Evolutionary conservation across 768 basidiomycete species (phyloP).

Genomic region (Kwoniella sp.): DNA sequence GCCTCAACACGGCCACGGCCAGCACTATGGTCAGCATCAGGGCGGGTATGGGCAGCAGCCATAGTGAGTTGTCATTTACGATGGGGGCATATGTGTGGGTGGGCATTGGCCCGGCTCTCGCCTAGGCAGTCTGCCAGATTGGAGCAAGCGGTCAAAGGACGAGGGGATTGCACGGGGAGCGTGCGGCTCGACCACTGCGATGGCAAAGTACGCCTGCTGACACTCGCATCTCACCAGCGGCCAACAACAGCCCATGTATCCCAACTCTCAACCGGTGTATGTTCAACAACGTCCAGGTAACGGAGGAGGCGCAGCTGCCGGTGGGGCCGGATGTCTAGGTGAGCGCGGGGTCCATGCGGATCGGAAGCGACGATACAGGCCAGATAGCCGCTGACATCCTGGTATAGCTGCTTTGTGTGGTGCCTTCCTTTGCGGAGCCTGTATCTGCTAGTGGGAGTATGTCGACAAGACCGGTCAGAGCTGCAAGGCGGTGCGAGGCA

Average conservation of each 20-base stretch:
- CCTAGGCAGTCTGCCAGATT: too few relatives aligned
- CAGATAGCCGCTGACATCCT: neutral
- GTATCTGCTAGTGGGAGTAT: constrained; percentile 11
- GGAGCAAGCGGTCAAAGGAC: too few relatives aligned
- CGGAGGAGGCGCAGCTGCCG: constrained; percentile 6
- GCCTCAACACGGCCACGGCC: constrained; percentile 4
- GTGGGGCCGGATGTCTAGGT: constrained; percentile 3
- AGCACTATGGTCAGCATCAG: constrained; percentile 6
- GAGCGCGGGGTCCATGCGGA: neutral
- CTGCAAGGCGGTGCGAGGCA: too few relatives aligned
- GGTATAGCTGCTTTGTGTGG: constrained; percentile 13
- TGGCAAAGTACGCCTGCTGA: neutral
- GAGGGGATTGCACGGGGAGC: too few relatives aligned
- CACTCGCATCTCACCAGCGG: neutral
- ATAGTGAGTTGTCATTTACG: too few relatives aligned
- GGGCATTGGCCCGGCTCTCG: too few relatives aligned
- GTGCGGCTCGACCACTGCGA: too few relatives aligned
- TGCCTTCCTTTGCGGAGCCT: constrained; percentile 17
- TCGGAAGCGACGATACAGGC: neutral
- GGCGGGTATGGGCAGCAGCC: constrained; percentile 9
- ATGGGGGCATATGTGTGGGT: too few relatives aligned
- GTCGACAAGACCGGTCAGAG: too few relatives aligned
- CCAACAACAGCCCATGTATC: constrained; percentile 22
- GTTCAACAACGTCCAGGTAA: constrained; percentile 5
- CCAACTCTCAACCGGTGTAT: constrained; percentile 16